phyloP scores from a whole-genome alignment of 139 green algal species.

The Coccomyxa sp. region DNA sequence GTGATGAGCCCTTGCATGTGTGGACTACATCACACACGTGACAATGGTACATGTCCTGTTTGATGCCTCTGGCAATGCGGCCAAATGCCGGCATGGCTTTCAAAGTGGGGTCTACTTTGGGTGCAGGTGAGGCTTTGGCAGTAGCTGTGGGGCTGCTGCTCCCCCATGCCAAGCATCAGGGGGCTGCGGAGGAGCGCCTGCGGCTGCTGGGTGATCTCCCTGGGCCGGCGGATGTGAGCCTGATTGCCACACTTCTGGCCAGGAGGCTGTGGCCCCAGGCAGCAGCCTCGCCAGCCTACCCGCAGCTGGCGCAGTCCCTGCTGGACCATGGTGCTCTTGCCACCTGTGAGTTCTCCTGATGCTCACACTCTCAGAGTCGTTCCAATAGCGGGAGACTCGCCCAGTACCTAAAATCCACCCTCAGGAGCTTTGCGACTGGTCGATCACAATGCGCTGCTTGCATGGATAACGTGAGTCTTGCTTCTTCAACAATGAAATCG shows the following conservation, averaged over 20 bases:
- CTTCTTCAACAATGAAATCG: neutral
- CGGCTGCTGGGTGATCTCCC: neutral
- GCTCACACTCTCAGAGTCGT: neutral
- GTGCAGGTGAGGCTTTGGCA: neutral
- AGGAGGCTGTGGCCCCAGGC: neutral
- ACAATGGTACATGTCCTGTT: neutral
- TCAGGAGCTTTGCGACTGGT: neutral
- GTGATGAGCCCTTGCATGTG: neutral
- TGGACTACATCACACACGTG: neutral
- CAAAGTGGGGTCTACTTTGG: neutral
- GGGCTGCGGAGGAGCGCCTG: neutral
- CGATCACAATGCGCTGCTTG: neutral
- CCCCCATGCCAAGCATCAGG: neutral
- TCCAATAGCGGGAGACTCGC: no score
- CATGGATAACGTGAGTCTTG: neutral
- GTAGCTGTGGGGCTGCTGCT: neutral
- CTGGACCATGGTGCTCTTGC: neutral
- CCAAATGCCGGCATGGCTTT: neutral
- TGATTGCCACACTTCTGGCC: neutral
- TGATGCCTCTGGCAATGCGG: neutral
- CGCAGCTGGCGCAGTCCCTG: neutral
- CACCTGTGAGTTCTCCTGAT: neutral
- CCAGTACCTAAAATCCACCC: neutral
- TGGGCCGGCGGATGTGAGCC: neutral
- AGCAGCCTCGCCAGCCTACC: neutral